phyloP scores from a whole-genome alignment of 768 basidiomycete genomes.

The Collybiopsis luxurians region DNA sequence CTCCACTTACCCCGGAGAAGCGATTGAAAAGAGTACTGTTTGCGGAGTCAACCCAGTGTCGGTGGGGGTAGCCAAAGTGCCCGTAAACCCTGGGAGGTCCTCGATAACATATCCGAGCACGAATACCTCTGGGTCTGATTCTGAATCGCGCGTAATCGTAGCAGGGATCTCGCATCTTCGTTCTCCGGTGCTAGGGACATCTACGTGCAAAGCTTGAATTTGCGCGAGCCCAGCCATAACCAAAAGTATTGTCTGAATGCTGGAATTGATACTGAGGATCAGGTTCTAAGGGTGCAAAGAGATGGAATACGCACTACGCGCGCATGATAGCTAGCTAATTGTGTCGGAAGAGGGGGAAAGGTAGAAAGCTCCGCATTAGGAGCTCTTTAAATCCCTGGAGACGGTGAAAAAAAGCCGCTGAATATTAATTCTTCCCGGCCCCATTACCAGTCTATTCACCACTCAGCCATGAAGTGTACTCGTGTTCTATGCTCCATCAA shows the following conservation, averaged over 20 bases:
- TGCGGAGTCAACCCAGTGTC: background rate
- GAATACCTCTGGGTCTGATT: background rate
- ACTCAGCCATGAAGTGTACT: no score
- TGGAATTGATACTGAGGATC: background rate
- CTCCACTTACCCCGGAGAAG: background rate
- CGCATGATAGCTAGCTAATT: no score
- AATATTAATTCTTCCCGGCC: no score
- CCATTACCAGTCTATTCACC: no score
- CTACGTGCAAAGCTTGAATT: background rate
- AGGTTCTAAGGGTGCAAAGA: background rate
- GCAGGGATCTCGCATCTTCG: background rate
- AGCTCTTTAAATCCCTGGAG: no score
- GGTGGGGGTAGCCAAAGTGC: background rate
- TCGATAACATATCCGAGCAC: background rate
- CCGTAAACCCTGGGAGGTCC: background rate
- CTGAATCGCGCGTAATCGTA: background rate
- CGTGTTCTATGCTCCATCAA: no score
- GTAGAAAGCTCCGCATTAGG: no score
- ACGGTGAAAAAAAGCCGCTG: no score
- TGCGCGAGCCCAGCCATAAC: background rate
- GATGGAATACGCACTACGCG: background rate
- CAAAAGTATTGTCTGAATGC: background rate
- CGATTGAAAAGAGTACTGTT: background rate
- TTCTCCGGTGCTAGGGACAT: background rate
- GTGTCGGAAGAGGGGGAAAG: no score